Conservation (phyloP, 2,329 filamentous ascomycete species). For the Xylariaceae sp. region DNA sequence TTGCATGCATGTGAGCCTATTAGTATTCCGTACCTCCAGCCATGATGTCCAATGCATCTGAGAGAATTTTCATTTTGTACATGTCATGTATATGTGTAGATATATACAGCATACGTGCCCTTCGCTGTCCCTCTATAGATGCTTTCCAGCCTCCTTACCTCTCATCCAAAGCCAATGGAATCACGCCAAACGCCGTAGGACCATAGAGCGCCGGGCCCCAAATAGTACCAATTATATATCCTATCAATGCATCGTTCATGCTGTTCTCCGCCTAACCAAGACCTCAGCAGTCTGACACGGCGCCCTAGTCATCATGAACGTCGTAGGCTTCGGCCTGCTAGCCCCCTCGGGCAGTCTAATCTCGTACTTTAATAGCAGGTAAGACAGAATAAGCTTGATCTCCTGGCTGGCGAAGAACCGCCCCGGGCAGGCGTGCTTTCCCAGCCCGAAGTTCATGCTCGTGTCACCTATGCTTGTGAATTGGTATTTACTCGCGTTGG, state of each 20-base stretch:
- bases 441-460: conserved; percentile 38
- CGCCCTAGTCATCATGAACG: conserved; percentile 35
- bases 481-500: conserved; percentile 20
- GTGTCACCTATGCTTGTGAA: conserved; percentile 37
- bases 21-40: too few species aligned
- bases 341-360: conserved; percentile 31
- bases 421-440: conserved; percentile 41
- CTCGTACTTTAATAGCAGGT: conserved; percentile 42
- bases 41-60: too few species aligned
- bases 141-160: too few species aligned
- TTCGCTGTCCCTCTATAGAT: too few species aligned
- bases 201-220: too few species aligned
- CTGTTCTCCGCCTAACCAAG: conserved; percentile 26
- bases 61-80: too few species aligned
- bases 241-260: background rate
- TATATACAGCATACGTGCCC: too few species aligned
- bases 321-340: conserved; percentile 25
- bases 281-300: conserved; percentile 33
- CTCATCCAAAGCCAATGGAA: too few species aligned
- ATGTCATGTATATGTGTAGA: too few species aligned
- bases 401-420: conserved; percentile 46
- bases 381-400: conserved; percentile 44
- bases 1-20: too few species aligned
- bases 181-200: too few species aligned
- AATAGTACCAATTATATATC: too few species aligned